Percentiles rank a stretch among this genome's conserved stretches.
These are phyloP conservation scores for Thymus mandschuricus DNA, from an alignment of 257 asterid genomes.

Conservation along the genomic window DNA sequence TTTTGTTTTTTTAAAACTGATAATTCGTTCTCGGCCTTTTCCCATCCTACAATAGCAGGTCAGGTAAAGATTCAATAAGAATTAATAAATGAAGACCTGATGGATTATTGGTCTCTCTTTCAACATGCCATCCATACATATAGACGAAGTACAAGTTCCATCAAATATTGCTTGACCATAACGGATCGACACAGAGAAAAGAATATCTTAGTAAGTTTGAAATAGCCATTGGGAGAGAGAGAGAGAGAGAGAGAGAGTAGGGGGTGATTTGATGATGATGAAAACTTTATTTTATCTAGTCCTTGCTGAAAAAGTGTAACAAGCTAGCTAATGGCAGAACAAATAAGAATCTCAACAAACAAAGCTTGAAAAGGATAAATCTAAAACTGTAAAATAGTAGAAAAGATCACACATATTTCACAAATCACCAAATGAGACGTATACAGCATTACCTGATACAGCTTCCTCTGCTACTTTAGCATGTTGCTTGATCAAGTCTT, in stretches of 20 bases:
- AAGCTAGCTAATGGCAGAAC: neutral
- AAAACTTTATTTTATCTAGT: neutral
- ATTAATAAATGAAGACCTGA: neutral
- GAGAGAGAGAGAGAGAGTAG: neutral
- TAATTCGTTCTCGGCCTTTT: constrained; percentile 86
- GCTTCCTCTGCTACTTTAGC: constrained; percentile 98
- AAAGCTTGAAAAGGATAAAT: neutral
- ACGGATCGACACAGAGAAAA: too few species aligned
- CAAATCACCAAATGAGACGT: neutral
- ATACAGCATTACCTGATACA: constrained; percentile 67
- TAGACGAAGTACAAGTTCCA: neutral
- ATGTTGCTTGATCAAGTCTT: constrained; percentile 88
- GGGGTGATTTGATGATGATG: neutral
- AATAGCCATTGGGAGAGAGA: too few species aligned
- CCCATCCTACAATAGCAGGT: constrained; percentile 74
- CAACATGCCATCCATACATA: neutral
- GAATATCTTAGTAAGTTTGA: too few species aligned
- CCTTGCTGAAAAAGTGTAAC: neutral
- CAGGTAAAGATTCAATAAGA: constrained; percentile 9
- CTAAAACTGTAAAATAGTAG: neutral
- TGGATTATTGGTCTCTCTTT: neutral
- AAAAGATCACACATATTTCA: neutral
- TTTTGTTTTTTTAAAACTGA: constrained; percentile 61
- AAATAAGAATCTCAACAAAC: neutral
- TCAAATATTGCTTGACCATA: too few species aligned